phyloP scores from a whole-genome alignment of 495 filamentous ascomycete genomes.

The Aspergillus affinis region DNA sequence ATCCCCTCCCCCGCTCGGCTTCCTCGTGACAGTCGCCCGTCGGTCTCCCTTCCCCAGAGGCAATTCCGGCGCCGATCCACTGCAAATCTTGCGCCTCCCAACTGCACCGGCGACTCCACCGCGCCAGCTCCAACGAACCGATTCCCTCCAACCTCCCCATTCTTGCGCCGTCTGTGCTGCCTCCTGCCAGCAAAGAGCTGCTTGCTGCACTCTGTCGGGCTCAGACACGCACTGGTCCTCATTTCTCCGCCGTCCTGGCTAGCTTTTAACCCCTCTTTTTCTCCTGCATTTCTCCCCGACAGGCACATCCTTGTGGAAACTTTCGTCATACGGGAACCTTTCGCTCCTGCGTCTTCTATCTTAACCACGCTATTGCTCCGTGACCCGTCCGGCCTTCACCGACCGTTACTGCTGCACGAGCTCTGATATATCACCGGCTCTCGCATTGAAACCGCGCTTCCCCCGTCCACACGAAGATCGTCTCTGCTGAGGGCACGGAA shows the following conservation, averaged over 20 bases:
- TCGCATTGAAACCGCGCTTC: no score
- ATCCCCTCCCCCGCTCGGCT: not conserved
- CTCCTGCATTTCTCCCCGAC: not conserved
- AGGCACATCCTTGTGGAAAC: not conserved
- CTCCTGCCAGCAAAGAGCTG: not conserved
- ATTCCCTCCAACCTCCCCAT: conserved; percentile 7
- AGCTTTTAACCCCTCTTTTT: not conserved
- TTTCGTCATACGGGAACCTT: not conserved
- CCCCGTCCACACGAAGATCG: not conserved
- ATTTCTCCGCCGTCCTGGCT: not conserved
- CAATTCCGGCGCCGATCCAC: conserved; percentile 10
- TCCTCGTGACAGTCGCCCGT: not conserved
- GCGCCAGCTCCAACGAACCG: conserved; percentile 11
- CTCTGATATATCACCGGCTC: not conserved
- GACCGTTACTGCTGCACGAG: not conserved
- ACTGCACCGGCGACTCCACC: conserved; percentile 7
- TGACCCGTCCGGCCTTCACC: not conserved
- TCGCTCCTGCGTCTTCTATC: not conserved
- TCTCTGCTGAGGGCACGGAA: not conserved
- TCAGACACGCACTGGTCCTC: not conserved
- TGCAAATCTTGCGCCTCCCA: conserved; percentile 4
- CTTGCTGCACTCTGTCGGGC: not conserved
- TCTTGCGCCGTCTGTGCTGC: conserved; percentile 7
- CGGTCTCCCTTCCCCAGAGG: not conserved
- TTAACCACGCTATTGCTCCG: not conserved